These are phyloP conservation scores for Exidia glandulosa DNA, from an alignment of 768 basidiomycete species.

Conservation along the genomic window DNA sequence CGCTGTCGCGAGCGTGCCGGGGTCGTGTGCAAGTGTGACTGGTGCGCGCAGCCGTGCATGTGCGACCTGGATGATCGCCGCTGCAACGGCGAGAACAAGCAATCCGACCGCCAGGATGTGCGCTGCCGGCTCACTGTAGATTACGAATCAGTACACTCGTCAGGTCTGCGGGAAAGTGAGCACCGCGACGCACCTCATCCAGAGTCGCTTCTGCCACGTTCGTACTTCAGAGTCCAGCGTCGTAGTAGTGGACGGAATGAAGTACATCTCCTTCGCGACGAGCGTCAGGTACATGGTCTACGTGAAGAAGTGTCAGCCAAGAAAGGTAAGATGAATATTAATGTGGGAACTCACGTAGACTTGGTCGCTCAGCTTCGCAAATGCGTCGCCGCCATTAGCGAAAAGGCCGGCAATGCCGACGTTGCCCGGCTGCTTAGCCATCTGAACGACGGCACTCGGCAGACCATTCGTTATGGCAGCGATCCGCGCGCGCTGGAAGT, in stretches of 20 bases:
- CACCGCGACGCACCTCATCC: constrained; percentile 30
- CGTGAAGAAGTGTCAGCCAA: not conserved
- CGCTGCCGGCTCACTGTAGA: constrained; percentile 29
- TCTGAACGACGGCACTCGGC: constrained; percentile 41
- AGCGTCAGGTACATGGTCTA: constrained; percentile 39
- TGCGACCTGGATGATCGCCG: constrained; percentile 33
- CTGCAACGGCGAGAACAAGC: constrained; percentile 34
- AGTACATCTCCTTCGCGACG: constrained; percentile 42
- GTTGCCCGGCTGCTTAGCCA: constrained; percentile 25
- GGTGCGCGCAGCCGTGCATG: constrained; percentile 34
- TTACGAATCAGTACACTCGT: not conserved
- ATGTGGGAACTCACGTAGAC: constrained; percentile 35
- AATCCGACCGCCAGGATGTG: constrained; percentile 33
- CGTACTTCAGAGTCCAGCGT: constrained; percentile 30
- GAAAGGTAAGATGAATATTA: not conserved
- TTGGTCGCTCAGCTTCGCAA: constrained; percentile 26
- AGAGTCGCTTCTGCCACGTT: constrained; percentile 36
- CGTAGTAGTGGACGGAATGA: constrained; percentile 22
- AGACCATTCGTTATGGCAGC: constrained; percentile 37
- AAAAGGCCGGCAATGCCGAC: constrained; percentile 31
- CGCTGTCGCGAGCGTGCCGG: constrained; percentile 47
- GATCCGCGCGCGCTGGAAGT: constrained; percentile 26
- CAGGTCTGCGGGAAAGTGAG: not conserved
- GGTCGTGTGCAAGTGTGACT: constrained; percentile 35
- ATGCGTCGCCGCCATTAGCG: constrained; percentile 16